phyloP scores from a whole-genome alignment of 2,329 filamentous ascomycete species.

The Sporothrix curviconia region DNA sequence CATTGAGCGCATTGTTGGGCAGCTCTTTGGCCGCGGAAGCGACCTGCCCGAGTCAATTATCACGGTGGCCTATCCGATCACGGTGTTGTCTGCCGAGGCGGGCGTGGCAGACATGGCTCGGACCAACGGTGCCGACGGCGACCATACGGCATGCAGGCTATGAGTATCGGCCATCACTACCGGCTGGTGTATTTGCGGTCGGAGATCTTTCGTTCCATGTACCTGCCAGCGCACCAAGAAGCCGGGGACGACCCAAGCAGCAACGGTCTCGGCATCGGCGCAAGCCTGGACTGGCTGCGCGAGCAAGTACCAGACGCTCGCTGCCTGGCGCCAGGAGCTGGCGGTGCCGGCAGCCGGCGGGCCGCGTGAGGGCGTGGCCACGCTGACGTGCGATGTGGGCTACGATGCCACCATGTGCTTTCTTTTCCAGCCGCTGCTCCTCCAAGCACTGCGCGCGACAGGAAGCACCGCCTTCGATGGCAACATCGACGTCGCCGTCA shows the following conservation, averaged over 20 bases:
- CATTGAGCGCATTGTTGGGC: constrained; percentile 30
- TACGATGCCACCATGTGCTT: constrained; percentile 29
- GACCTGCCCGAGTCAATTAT: constrained; percentile 33
- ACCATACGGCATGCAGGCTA: constrained; percentile 21
- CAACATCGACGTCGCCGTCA: background rate
- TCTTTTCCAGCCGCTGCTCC: constrained; percentile 27
- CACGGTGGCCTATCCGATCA: constrained; percentile 28
- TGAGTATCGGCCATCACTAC: constrained; percentile 28
- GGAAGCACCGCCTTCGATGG: background rate
- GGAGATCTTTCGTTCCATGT: constrained; percentile 26
- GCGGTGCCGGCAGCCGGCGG: constrained; percentile 11
- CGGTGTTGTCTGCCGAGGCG: background rate
- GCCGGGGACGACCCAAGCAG: background rate
- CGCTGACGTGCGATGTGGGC: constrained; percentile 27
- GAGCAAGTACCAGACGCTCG: constrained; percentile 14
- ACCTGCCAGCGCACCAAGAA: constrained; percentile 16
- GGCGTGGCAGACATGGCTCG: background rate
- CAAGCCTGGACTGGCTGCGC: constrained; percentile 14
- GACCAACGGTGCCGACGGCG: constrained; percentile 6
- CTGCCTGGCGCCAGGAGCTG: constrained; percentile 17
- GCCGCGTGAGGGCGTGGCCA: constrained; percentile 22
- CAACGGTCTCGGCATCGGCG: background rate
- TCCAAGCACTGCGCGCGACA: constrained; percentile 10
- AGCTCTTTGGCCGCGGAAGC: constrained; percentile 31
- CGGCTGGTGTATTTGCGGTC: constrained; percentile 31